Evolutionary conservation across 1,284 basidiomycete genomes (phyloP).

Genomic region (Takashimella tepidaria): DNA sequence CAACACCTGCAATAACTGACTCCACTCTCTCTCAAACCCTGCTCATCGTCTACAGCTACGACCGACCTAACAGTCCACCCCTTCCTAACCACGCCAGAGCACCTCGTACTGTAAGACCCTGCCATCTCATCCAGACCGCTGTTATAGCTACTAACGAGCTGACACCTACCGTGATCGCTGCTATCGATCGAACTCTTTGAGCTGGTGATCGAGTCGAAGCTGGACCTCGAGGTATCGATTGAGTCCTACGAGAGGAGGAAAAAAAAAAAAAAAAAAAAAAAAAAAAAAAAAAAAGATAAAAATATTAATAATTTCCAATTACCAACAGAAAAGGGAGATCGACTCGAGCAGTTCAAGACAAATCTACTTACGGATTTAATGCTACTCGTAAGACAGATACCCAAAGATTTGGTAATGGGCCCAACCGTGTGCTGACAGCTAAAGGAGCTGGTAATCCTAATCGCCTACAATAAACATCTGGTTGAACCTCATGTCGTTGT

Average conservation of each 20-base stretch:
- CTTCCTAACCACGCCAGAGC: not conserved
- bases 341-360: too few relatives aligned
- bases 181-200: constrained; percentile 30
- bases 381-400: constrained; percentile 43
- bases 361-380: constrained; percentile 36
- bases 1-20: too few relatives aligned
- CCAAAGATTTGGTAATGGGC: constrained; percentile 45
- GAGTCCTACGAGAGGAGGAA: constrained; percentile 17
- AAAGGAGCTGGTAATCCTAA: constrained; percentile 81
- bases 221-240: constrained; percentile 40
- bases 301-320: too few relatives aligned
- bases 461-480: constrained; percentile 89
- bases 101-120: constrained; percentile 40
- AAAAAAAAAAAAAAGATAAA: too few relatives aligned
- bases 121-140: constrained; percentile 42
- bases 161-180: constrained; percentile 24
- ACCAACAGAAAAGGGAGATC: too few relatives aligned
- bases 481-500: constrained; percentile 97
- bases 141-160: constrained; percentile 26
- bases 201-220: constrained; percentile 32
- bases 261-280: not conserved
- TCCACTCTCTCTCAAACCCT: too few relatives aligned
- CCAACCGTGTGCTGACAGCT: constrained; percentile 78
- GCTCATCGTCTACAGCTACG: too few relatives aligned
- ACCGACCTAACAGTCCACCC: not conserved